A percentile compares a stretch with the other conserved stretches of the same genome.
Conservation (phyloP, 371 early-diverging fungal species). For the Blakeslea trispora region DNA sequence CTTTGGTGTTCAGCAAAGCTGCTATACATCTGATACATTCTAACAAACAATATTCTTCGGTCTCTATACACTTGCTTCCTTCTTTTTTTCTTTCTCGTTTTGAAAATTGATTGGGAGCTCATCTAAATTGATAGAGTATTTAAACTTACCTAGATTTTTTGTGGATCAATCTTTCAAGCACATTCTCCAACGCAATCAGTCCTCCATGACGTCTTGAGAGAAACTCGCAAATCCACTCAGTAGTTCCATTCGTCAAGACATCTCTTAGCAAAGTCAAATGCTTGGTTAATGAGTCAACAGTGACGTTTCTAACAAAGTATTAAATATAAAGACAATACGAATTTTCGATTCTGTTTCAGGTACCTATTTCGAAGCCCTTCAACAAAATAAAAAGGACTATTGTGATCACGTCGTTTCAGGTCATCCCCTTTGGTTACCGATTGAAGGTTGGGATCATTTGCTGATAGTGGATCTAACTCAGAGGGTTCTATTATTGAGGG, state of each 20-base stretch:
- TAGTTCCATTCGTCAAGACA: conserved; percentile 50
- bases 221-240: conserved; percentile 65
- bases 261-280: conserved; percentile 54
- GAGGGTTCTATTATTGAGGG: conserved; percentile 5
- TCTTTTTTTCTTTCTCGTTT: conserved; percentile 21
- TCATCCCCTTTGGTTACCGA: conserved; percentile 15
- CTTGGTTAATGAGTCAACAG: conserved; percentile 47
- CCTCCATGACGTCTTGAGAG: conserved; percentile 52
- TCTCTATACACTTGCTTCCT: conserved; percentile 16
- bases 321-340: too few species aligned
- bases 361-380: conserved; percentile 47
- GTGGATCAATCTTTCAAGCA: conserved; percentile 49
- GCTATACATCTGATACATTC: conserved; percentile 65
- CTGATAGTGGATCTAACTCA: conserved; percentile 9
- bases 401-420: conserved; percentile 30
- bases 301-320: conserved; percentile 30
- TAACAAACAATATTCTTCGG: conserved; percentile 40
- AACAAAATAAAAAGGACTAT: conserved; percentile 47
- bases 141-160: conserved; percentile 48
- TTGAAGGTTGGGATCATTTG: conserved; percentile 26
- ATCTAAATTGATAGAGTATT: background rate
- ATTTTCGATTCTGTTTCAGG: background rate
- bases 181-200: conserved; percentile 53
- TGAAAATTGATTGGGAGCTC: background rate
- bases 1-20: conserved; percentile 60